Conservation (phyloP, 2,329 filamentous ascomycete species). For the Didymosphaeria variabile region DNA sequence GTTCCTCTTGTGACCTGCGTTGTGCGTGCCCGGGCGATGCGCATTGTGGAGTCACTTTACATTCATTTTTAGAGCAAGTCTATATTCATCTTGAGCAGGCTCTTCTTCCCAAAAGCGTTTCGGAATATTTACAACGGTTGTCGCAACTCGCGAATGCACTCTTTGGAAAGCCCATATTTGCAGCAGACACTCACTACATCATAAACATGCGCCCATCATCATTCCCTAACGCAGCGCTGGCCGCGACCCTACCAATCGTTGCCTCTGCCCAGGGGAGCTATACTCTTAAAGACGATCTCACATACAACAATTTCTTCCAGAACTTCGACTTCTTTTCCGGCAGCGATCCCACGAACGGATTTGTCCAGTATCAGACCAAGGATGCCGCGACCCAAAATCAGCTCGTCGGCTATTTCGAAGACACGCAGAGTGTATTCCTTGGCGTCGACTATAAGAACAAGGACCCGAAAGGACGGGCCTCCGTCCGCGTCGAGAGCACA, state of each 20-base stretch:
- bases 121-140: not conserved
- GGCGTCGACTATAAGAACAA: slow-evolving; percentile 54
- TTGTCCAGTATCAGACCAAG: slow-evolving; percentile 39
- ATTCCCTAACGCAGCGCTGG: slow-evolving; percentile 10
- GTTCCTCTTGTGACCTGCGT: slow-evolving; percentile 1
- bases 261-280: slow-evolving; percentile 22
- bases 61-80: slow-evolving; percentile 1
- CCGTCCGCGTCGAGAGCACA: slow-evolving; percentile 43
- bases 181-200: not conserved
- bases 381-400: slow-evolving; percentile 23
- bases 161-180: not conserved
- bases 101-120: not conserved
- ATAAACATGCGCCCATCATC: slow-evolving; percentile 8
- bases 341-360: slow-evolving; percentile 41
- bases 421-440: slow-evolving; percentile 41
- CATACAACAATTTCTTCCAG: slow-evolving; percentile 43
- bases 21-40: not conserved
- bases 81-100: slow-evolving; percentile 5
- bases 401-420: slow-evolving; percentile 31
- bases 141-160: not conserved
- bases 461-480: slow-evolving; percentile 36
- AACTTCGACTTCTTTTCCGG: slow-evolving; percentile 42
- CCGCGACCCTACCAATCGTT: not conserved
- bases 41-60: slow-evolving; percentile 6
- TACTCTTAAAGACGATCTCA: slow-evolving; percentile 37